phyloP scores from a whole-genome alignment of 2,329 filamentous ascomycete genomes.

The Aspergillus quadrilineatus region DNA sequence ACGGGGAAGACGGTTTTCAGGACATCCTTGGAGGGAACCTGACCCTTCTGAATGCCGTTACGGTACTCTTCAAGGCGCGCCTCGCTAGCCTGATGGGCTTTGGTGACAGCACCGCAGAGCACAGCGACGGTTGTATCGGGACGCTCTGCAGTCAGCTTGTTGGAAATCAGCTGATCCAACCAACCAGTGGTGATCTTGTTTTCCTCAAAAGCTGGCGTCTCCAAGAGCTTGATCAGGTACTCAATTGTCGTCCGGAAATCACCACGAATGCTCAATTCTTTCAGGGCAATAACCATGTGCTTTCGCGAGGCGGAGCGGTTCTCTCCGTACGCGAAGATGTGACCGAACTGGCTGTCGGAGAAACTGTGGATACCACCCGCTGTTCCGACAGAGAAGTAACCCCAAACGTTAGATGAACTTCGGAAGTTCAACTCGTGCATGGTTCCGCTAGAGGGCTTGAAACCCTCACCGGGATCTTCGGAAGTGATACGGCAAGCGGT shows the following conservation, averaged over 20 bases:
- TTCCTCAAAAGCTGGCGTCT: conserved; percentile 96
- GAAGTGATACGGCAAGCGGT: conserved; percentile 99
- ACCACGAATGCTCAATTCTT: conserved; percentile 98
- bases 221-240: conserved; percentile 96
- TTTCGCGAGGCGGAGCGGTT: conserved; percentile 94
- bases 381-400: conserved; percentile 98
- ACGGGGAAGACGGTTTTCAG: conserved; percentile 96
- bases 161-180: conserved; percentile 97
- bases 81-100: conserved; percentile 93
- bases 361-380: conserved; percentile 98
- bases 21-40: conserved; percentile 94
- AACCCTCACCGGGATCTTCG: conserved; percentile 96
- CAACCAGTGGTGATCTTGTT: conserved; percentile 99
- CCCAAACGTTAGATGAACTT: conserved; percentile 98
- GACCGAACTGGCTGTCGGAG: conserved; percentile 97
- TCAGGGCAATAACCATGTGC: conserved; percentile 98
- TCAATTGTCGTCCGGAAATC: conserved; percentile 98
- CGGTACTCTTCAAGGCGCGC: conserved; percentile 83
- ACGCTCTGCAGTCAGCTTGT: conserved; percentile 92
- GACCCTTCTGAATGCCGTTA: conserved; percentile 88
- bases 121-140: conserved; percentile 93
- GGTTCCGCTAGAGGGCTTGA: conserved; percentile 98
- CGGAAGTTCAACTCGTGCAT: conserved; percentile 99
- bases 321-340: conserved; percentile 99
- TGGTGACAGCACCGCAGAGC: conserved; percentile 89